These are phyloP conservation scores for Lachancea quebecensis DNA, from an alignment of 805 yeast genomes.

Conservation along the genomic window DNA sequence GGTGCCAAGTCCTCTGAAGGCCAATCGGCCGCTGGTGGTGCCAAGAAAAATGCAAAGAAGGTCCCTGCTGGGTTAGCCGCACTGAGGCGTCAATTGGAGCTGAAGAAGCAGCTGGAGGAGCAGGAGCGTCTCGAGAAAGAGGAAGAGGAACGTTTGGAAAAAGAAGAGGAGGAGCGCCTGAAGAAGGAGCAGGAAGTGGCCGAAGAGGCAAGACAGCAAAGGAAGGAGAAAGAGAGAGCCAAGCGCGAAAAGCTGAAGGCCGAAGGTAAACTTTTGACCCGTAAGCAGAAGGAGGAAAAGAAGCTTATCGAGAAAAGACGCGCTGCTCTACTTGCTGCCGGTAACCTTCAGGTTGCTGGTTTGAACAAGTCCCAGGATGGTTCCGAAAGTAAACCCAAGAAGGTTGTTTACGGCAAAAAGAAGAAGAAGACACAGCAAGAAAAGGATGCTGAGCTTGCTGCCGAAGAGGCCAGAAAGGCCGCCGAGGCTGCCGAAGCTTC, in stretches of 20 bases:
- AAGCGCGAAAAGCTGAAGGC: slow-evolving; percentile 90
- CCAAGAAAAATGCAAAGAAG: slow-evolving; percentile 61
- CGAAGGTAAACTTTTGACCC: slow-evolving; percentile 89
- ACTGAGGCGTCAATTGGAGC: slow-evolving; percentile 79
- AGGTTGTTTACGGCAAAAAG: slow-evolving; percentile 64
- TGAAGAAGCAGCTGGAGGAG: slow-evolving; percentile 82
- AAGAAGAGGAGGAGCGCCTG: slow-evolving; percentile 45
- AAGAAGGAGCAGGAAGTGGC: slow-evolving; percentile 39
- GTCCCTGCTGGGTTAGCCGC: slow-evolving; percentile 90
- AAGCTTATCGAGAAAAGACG: slow-evolving; percentile 82
- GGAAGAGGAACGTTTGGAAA: slow-evolving; percentile 52
- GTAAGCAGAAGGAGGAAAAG: slow-evolving; percentile 92
- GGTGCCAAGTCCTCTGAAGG: slow-evolving; percentile 9
- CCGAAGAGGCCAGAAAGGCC: slow-evolving; percentile 17
- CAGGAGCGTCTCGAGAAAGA: slow-evolving; percentile 68
- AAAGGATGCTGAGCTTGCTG: slow-evolving; percentile 24
- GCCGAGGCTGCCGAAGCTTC: slow-evolving; percentile 22
- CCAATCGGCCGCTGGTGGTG: slow-evolving; percentile 23
- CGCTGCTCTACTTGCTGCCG: slow-evolving; percentile 69
- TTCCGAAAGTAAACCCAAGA: slow-evolving; percentile 45
- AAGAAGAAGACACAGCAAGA: slow-evolving; percentile 43
- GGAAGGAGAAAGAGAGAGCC: slow-evolving; percentile 80
- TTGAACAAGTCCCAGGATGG: slow-evolving; percentile 35
- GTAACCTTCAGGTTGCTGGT: slow-evolving; percentile 70
- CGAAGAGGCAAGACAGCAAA: slow-evolving; percentile 53